Percentiles rank a stretch among this genome's conserved stretches.
phyloP scores from a whole-genome alignment of 2,329 filamentous ascomycete species.

The Trichophyton simii region DNA sequence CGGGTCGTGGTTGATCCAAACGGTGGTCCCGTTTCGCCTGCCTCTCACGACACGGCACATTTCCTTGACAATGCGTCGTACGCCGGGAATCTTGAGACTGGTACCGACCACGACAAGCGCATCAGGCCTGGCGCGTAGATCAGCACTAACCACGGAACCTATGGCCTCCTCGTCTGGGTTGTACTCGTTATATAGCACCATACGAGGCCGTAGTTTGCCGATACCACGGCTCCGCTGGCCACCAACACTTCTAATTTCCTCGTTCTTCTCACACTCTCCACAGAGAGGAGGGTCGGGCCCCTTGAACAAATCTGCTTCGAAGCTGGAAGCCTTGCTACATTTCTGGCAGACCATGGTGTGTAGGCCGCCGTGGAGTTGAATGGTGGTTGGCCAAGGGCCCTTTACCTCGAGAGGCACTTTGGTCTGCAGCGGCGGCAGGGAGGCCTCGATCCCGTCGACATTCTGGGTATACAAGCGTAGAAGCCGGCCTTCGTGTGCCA shows the following conservation, averaged over 20 bases:
- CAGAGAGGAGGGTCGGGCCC: slow-evolving; percentile 76
- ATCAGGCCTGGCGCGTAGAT: slow-evolving; percentile 74
- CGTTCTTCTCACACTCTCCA: slow-evolving; percentile 57
- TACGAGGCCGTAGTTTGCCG: slow-evolving; percentile 75
- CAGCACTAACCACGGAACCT: slow-evolving; percentile 74
- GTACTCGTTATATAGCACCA: slow-evolving; percentile 94
- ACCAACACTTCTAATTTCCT: slow-evolving; percentile 61
- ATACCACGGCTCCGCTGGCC: slow-evolving; percentile 91
- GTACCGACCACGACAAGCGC: slow-evolving; percentile 92
- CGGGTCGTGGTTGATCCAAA: slow-evolving; percentile 88
- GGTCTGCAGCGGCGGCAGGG: slow-evolving; percentile 66
- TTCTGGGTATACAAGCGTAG: slow-evolving; percentile 93
- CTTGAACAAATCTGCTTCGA: slow-evolving; percentile 68
- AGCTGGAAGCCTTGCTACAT: slow-evolving; percentile 62
- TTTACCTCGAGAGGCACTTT: slow-evolving; percentile 69
- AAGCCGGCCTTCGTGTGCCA: slow-evolving; percentile 75
- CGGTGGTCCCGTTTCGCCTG: slow-evolving; percentile 63
- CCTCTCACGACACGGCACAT: slow-evolving; percentile 79
- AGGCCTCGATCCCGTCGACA: slow-evolving; percentile 86
- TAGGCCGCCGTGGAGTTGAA: slow-evolving; percentile 87
- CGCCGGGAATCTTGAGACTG: slow-evolving; percentile 86
- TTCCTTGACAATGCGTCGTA: slow-evolving; percentile 77
- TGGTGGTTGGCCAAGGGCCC: slow-evolving; percentile 82
- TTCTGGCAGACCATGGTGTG: slow-evolving; percentile 97
- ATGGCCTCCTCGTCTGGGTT: slow-evolving; percentile 96